phyloP scores from a whole-genome alignment of 306 rosid species.

The Malus orientalis region DNA sequence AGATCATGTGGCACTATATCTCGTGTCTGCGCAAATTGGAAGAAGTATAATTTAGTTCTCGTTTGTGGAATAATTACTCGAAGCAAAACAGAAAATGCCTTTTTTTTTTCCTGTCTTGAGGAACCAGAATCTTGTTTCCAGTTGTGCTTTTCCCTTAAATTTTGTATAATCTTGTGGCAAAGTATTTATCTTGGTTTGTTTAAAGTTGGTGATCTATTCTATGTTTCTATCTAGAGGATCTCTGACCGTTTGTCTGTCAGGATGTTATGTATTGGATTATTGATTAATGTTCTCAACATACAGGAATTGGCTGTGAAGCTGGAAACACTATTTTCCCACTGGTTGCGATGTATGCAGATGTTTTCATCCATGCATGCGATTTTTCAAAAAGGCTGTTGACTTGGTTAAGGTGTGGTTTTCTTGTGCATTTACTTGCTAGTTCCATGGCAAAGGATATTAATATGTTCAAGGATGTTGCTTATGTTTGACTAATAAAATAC shows the following conservation, averaged over 20 bases:
- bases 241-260: background rate
- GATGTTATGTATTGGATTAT: background rate
- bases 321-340: constrained; percentile 86
- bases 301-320: constrained; percentile 93
- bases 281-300: constrained; percentile 11
- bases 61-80: background rate
- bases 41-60: background rate
- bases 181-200: background rate
- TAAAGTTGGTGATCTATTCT: background rate
- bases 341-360: constrained; percentile 55
- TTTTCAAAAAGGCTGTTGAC: constrained; percentile 76
- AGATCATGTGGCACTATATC: background rate
- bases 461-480: background rate
- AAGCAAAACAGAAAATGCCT: too few species aligned
- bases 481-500: background rate
- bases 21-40: background rate
- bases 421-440: constrained; percentile 4
- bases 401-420: constrained; percentile 65
- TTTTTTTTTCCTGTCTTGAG: too few species aligned
- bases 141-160: too few species aligned
- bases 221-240: background rate
- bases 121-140: background rate
- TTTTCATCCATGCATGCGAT: constrained; percentile 82
- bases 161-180: background rate
- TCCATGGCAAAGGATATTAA: background rate